Evolutionary conservation across 1,284 basidiomycete genomes (phyloP).

Genomic region (Ustilago cynodontis): DNA sequence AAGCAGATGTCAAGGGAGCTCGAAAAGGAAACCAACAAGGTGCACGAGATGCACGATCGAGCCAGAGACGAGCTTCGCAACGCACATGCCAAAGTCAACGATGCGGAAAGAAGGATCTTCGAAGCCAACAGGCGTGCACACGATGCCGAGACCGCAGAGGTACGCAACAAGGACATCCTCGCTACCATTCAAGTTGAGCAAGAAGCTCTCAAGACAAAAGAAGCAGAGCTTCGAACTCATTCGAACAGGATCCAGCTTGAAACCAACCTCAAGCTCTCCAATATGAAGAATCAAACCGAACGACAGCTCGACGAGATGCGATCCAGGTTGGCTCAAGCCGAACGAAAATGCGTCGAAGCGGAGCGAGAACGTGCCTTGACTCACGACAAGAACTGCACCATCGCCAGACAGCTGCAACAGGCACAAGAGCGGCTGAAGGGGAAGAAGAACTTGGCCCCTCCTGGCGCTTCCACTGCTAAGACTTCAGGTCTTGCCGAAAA

Average conservation of each 20-base stretch:
- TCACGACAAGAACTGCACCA: constrained; percentile 27
- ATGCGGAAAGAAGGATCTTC: background rate
- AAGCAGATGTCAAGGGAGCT: constrained; percentile 1
- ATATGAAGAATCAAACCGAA: constrained; percentile 5
- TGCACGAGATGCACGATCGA: background rate
- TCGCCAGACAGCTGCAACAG: constrained; percentile 26
- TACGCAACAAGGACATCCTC: background rate
- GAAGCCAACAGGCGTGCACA: background rate
- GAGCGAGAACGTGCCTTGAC: constrained; percentile 10
- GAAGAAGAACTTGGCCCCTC: background rate
- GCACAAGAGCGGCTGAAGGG: constrained; percentile 7
- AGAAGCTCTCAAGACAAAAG: background rate
- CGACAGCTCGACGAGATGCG: background rate
- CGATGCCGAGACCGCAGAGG: background rate
- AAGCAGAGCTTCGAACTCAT: background rate
- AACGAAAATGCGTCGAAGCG: constrained; percentile 2
- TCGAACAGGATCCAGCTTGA: background rate
- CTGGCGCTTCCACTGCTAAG: background rate
- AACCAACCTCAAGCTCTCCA: constrained; percentile 4
- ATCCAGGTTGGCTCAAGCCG: background rate
- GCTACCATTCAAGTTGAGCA: background rate
- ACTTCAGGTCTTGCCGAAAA: background rate
- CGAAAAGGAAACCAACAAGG: background rate
- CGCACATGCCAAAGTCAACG: background rate
- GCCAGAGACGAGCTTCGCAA: background rate